Base-by-base conservation (phyloP, 2,329 filamentous ascomycete genomes). In the Colletotrichum trifolii region DNA sequence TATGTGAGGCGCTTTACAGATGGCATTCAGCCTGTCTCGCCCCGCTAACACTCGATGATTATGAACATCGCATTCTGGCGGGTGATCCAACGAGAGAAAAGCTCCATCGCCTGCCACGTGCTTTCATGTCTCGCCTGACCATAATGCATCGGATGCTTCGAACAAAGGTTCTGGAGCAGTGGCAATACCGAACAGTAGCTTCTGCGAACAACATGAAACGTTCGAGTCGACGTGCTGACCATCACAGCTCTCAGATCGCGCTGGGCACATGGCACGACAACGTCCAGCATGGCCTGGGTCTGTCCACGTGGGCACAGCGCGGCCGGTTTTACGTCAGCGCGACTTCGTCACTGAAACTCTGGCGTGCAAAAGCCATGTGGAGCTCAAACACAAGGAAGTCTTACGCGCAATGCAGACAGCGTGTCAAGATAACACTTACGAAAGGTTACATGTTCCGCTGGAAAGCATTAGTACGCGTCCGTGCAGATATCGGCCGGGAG, bases 371-470 rank as follows among this genome's bases (percentile, higher is more conserved):
- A 13, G 46, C 34, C 11, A 35, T 40, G n/a, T 65, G 62, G 62
- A 55, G 58, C 34, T 67, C 65, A 7, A 36, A 35, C 39, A 54
- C 53, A n/a, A 62, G 62, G 33, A 67, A 50, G 38, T 43, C 62
- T 12, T 67, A 67, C 15, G 62, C 63, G 35, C 52, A 45, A 33
- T 67, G 62, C 48, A 61, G 65, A 13, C 58, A 65, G 50, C 53
- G 57, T 39, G 56, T 66, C 35, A 67, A 67, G 40, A 49, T 57
- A 8, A 49, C 58, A 42, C 54, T 56, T 10, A 56, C 65, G 13
- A 66, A 65, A 38, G 49, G 25, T n/a, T 47, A 67, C 12, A 34
- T 68, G 7, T 17, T 10, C 12, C 45, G 45, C 2, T 71, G 69
- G 69, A 64, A 47, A 39, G 53, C 53, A 11, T 33, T 45, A 35